Base-by-base conservation (phyloP, 768 basidiomycete species). In the Amanita pallidorosea region DNA sequence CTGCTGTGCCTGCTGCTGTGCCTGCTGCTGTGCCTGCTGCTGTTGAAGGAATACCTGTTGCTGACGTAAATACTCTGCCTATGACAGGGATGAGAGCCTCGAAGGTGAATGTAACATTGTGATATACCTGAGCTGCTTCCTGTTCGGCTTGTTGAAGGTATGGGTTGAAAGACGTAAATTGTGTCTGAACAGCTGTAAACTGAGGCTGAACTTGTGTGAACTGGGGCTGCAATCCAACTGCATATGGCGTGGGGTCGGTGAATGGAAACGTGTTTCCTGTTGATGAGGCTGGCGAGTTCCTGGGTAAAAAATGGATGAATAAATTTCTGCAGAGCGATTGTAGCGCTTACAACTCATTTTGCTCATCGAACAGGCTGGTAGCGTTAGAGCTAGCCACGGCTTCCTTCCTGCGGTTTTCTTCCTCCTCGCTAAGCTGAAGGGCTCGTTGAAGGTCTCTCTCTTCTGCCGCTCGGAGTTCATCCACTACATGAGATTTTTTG, bases 131-230 rank as follows among this genome's bases (percentile, higher is more conserved):
- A 59, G 83, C 77, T 13, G 84, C 84, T 65, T 95, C 91, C 58
- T 94, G 91, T 59, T 94, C 87, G 43, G 85, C 80, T 62, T 94
- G 94, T 63, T 93, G 91, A 61, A 90, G 88, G 56, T 90, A 92
- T 0, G 89, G 89, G 65, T 98, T 98, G 75, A 91, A 97, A 1
- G 88, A 82, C 7, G 89, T 92, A 64, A 87, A 89, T 59, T 94
- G 92, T 0, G 88, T 87, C 57, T 85, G 85, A 41, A 91, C 59
- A 11, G 75, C 68, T 1, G 86, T 87, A 61, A 75, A 83, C 58
- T 92, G 91, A 2, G 88, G 85, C 61, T 89, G 88, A 25, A 90
- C 56, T 36, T 70, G 57, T 5, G 73, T 75, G 51, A 61, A 71
- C 56, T 76, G 74, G 5, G 72, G 77, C 53, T 80, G 79, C 23